Evolutionary conservation across 371 early-diverging fungal genomes (phyloP).

Genomic region (Mortierella sp.): DNA sequence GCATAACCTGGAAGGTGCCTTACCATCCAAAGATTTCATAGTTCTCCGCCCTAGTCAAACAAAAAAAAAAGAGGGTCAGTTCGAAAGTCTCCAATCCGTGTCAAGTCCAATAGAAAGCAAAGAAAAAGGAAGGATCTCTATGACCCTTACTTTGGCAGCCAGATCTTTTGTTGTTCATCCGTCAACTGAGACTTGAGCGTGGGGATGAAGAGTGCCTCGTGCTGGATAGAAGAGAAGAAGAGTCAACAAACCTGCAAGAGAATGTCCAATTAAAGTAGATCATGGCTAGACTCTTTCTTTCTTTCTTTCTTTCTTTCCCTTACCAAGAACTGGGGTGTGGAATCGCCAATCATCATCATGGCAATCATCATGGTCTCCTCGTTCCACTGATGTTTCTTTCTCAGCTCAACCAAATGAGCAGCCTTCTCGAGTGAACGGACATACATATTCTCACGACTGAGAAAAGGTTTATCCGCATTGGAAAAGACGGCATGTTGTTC

Average conservation of each 20-base stretch:
- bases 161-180: conserved; percentile 80
- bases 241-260: neutral
- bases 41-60: conserved; percentile 59
- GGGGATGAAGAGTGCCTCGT: conserved; percentile 79
- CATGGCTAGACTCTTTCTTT: neutral
- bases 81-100: too few species aligned
- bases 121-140: too few species aligned
- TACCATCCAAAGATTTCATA: conserved; percentile 83
- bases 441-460: conserved; percentile 44
- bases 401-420: conserved; percentile 42
- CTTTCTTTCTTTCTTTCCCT: neutral
- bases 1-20: neutral
- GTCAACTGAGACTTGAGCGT: conserved; percentile 77
- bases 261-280: neutral
- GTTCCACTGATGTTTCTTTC: conserved; percentile 28
- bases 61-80: neutral
- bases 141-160: conserved; percentile 63
- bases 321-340: conserved; percentile 49
- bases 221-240: conserved; percentile 21
- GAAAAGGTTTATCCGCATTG: conserved; percentile 50
- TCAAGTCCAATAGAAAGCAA: too few species aligned
- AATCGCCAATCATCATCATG: conserved; percentile 32
- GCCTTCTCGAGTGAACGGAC: conserved; percentile 49
- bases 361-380: conserved; percentile 39
- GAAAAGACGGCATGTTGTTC: conserved; percentile 51